Percentiles rank a stretch among this genome's conserved stretches.
Conservation (phyloP, 108 stramenopile genomes). For the Fragilariopsis cylindrus region DNA sequence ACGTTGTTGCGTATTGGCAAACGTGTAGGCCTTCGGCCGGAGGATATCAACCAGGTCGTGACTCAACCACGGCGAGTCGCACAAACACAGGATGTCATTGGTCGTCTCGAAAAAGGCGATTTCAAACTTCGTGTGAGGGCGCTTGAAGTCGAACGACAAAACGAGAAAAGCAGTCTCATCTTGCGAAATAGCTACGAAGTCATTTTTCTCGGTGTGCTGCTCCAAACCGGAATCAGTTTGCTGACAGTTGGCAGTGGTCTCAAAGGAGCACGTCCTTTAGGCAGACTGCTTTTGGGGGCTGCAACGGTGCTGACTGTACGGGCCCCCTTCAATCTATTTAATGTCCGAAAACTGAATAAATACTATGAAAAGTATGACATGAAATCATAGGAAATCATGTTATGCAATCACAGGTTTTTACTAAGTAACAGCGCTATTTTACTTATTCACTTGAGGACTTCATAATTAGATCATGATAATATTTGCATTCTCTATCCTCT, state of each 20-base stretch:
- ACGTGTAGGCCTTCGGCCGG: constrained; percentile 82
- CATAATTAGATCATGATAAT: too few species aligned
- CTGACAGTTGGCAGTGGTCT: constrained; percentile 61
- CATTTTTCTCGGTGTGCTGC: constrained; percentile 63
- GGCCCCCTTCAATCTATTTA: constrained; percentile 69
- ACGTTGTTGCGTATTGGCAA: constrained; percentile 78
- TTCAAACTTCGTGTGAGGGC: constrained; percentile 92
- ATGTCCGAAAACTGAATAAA: constrained; percentile 72
- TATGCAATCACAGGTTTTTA: not conserved
- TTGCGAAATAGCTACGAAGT: constrained; percentile 81
- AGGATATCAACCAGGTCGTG: constrained; percentile 80
- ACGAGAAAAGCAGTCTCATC: constrained; percentile 81
- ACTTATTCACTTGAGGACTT: too few species aligned
- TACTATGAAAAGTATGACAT: constrained; percentile 81
- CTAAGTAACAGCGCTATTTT: not conserved
- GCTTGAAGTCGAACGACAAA: constrained; percentile 87
- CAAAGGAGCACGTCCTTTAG: constrained; percentile 38
- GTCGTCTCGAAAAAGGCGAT: constrained; percentile 87
- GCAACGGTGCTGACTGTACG: constrained; percentile 58
- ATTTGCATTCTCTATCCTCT: too few species aligned
- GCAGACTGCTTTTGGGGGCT: constrained; percentile 55
- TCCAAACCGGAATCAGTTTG: constrained; percentile 67
- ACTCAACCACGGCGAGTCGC: constrained; percentile 87
- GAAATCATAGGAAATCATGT: constrained; percentile 27
- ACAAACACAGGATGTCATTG: constrained; percentile 76